phyloP scores from a whole-genome alignment of 495 filamentous ascomycete species.

The Parathielavia hyrcaniae region DNA sequence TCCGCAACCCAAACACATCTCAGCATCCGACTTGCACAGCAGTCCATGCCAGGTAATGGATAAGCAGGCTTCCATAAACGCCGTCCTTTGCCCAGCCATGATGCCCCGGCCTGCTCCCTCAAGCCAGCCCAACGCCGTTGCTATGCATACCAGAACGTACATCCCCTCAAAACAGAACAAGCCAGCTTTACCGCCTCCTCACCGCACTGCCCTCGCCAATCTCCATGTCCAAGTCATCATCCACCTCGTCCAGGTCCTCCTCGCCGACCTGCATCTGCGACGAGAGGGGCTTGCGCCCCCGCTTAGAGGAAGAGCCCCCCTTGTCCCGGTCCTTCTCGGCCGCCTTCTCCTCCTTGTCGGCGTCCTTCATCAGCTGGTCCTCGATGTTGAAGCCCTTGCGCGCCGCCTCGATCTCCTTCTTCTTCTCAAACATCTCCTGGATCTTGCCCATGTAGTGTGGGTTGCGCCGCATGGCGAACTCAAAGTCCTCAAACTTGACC shows the following conservation, averaged over 20 bases:
- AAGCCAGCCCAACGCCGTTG: constrained; percentile 8
- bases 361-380: constrained; percentile 38
- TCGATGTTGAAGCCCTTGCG: constrained; percentile 57
- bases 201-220: constrained; percentile 24
- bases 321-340: constrained; percentile 13
- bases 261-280: constrained; percentile 17
- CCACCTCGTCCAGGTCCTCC: constrained; percentile 36
- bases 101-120: background rate
- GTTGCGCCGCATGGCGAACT: constrained; percentile 82
- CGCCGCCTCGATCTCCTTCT: constrained; percentile 70
- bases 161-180: background rate
- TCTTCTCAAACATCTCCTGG: constrained; percentile 75
- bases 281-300: constrained; percentile 2
- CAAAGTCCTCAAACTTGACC: constrained; percentile 96
- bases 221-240: constrained; percentile 34
- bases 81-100: background rate
- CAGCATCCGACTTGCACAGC: too few relatives aligned
- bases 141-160: constrained; percentile 4
- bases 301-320: constrained; percentile 5
- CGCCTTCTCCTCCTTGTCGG: constrained; percentile 39
- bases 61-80: background rate
- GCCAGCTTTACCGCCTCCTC: constrained; percentile 19
- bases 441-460: constrained; percentile 82
- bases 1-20: too few relatives aligned
- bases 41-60: background rate